A percentile compares a stretch with the other conserved stretches of the same genome.
These are phyloP conservation scores for Lachancea cidri DNA, from an alignment of 805 yeast genomes.

Conservation along the genomic window DNA sequence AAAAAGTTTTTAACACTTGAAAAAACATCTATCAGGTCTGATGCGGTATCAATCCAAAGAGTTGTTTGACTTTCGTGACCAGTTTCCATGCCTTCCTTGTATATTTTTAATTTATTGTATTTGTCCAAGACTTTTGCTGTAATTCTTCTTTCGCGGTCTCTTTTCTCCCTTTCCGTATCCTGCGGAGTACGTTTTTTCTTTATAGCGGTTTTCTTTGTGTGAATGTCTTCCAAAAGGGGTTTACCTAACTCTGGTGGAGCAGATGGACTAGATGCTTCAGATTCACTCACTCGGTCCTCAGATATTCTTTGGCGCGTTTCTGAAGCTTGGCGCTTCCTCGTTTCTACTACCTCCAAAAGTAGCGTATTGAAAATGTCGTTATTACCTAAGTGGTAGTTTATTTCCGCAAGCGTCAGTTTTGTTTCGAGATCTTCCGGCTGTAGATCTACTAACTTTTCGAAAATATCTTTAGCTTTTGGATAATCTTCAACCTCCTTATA, in stretches of 20 bases:
- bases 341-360: slow-evolving; percentile 48
- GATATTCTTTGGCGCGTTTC: slow-evolving; percentile 7
- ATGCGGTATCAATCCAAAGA: slow-evolving; percentile 80
- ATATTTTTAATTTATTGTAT: slow-evolving; percentile 48
- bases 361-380: slow-evolving; percentile 50
- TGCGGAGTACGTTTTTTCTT: slow-evolving; percentile 30
- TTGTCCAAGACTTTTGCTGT: slow-evolving; percentile 52
- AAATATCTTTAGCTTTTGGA: slow-evolving; percentile 56
- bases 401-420: slow-evolving; percentile 76
- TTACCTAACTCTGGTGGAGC: slow-evolving; percentile 15
- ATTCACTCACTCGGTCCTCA: slow-evolving; percentile 10
- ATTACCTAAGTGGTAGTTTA: slow-evolving; percentile 62
- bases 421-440: slow-evolving; percentile 67
- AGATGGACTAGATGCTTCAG: slow-evolving; percentile 14
- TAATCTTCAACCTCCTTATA: slow-evolving; percentile 67
- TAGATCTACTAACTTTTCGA: slow-evolving; percentile 45
- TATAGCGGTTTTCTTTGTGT: slow-evolving; percentile 23
- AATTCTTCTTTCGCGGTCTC: slow-evolving; percentile 53
- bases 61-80: slow-evolving; percentile 58
- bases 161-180: slow-evolving; percentile 40
- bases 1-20: slow-evolving; percentile 73
- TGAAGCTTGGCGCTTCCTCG: slow-evolving; percentile 29
- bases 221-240: slow-evolving; percentile 30
- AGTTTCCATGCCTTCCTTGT: slow-evolving; percentile 42
- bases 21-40: slow-evolving; percentile 79